Evolutionary conservation across 805 yeast genomes (phyloP).

Genomic region (Wickerhamomyces mucosus): DNA sequence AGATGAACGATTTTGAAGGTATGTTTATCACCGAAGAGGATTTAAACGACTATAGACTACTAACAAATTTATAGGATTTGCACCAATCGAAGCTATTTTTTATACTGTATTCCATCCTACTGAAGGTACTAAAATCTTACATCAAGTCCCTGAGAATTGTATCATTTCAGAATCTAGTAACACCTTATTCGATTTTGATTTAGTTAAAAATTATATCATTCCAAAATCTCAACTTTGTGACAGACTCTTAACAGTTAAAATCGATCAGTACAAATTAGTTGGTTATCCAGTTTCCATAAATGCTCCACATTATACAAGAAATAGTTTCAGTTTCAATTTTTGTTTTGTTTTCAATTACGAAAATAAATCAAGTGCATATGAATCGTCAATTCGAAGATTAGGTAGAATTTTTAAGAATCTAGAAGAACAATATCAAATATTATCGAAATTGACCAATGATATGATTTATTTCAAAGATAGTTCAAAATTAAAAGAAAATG

Average conservation of each 20-base stretch:
- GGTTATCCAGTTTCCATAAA: slow-evolving; percentile 86
- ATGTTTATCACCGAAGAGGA: neutral
- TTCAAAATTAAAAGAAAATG: slow-evolving; percentile 1
- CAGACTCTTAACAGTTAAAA: slow-evolving; percentile 63
- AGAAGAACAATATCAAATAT: slow-evolving; percentile 77
- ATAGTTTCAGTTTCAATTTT: slow-evolving; percentile 86
- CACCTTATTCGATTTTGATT: slow-evolving; percentile 66
- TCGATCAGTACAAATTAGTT: slow-evolving; percentile 58
- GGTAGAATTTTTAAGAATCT: slow-evolving; percentile 84
- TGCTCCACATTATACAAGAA: slow-evolving; percentile 71
- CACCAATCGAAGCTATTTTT: slow-evolving; percentile 81
- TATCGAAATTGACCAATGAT: slow-evolving; percentile 47
- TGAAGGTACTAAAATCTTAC: slow-evolving; percentile 86
- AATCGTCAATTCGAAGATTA: slow-evolving; percentile 71
- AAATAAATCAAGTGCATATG: slow-evolving; percentile 78
- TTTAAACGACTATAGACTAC: neutral
- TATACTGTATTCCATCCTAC: slow-evolving; percentile 92
- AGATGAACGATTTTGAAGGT: neutral
- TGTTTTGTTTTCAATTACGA: slow-evolving; percentile 84
- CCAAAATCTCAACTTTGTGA: slow-evolving; percentile 92
- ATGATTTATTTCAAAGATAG: slow-evolving; percentile 22
- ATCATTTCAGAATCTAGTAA: slow-evolving; percentile 32
- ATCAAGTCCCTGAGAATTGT: slow-evolving; percentile 81
- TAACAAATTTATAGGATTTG: slow-evolving; percentile 43
- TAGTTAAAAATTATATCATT: slow-evolving; percentile 81